Percentiles rank a stretch among this genome's conserved stretches.
These are phyloP conservation scores for Cronartium quercuum DNA, from an alignment of 1,284 basidiomycete genomes.

Conservation along the genomic window DNA sequence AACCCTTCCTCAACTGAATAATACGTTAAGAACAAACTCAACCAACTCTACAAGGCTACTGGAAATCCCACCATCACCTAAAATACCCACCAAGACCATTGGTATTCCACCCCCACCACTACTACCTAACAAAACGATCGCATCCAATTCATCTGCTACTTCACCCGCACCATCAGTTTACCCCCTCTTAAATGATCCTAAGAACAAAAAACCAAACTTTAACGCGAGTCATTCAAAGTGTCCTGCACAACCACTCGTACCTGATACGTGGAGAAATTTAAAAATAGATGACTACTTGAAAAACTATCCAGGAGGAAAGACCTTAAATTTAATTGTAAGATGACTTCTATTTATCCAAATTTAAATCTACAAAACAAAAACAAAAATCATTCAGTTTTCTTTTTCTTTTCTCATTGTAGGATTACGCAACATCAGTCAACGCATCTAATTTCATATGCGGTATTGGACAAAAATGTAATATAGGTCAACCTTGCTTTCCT, in stretches of 20 bases:
- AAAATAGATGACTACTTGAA: conserved; percentile 28
- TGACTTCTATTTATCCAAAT: neutral
- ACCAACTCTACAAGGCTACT: no score
- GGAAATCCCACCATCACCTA: neutral
- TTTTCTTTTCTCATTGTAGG: conserved; percentile 3
- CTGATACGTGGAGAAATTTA: conserved; percentile 27
- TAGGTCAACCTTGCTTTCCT: conserved; percentile 30
- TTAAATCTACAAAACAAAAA: neutral
- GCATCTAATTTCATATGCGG: conserved; percentile 31
- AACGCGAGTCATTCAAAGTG: conserved; percentile 9
- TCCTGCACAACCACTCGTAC: conserved; percentile 1
- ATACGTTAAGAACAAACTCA: no score
- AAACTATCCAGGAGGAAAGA: conserved; percentile 29
- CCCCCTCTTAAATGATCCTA: neutral
- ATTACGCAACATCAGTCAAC: conserved; percentile 19
- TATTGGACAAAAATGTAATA: conserved; percentile 15
- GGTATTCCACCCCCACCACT: neutral
- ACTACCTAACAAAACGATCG: neutral
- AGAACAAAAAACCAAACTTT: neutral
- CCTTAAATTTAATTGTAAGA: conserved; percentile 7
- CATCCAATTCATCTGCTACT: no score
- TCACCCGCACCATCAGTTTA: no score
- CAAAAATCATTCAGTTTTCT: neutral
- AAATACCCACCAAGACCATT: neutral
- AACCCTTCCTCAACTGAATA: no score